Base-by-base conservation (phyloP, 2,329 filamentous ascomycete genomes). In the Pseudogymnoascus sp. region DNA sequence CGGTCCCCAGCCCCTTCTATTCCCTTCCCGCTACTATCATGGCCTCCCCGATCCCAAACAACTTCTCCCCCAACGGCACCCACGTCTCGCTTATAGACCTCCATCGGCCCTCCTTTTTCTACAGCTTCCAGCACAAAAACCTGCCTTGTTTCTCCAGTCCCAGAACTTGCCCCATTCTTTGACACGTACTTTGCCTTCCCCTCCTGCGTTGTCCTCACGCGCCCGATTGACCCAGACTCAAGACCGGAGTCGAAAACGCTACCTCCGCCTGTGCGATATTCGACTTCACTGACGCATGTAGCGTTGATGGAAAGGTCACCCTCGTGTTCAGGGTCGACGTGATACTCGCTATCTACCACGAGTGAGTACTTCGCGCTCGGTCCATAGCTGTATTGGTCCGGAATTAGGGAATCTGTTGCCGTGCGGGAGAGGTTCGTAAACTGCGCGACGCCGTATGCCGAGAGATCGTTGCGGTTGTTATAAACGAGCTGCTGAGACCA, bases 401-500 rank as follows among this genome's bases (percentile, higher is more conserved):
- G 8, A 11, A 8, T 67, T 0, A 73, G 72, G 35, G 70, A 67
- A 56, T 82, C 81, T 1, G 72, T 72, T 5, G 85, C 85, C 0
- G 73, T 75, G 1, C 82, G 86, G 24, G 70, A 74, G 62, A 84
- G 81, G 19, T 74, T 78, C 35, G 78, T 82, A 26, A 74, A 70
- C 70, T 89, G 85, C 24, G 82, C 74, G 61, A 79, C 76, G 29
- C 85, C 86, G 26, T 77, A 71, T 65, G 82, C 81, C 16, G 77
- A 78, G 69, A 86, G 80, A 8, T 74, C 75, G 10, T 82, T 85
- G n/a, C 73, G 71, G 65, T 86, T 86, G 1, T 76, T 78, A 68
- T 81, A 88, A 0, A 75, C 72, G 1, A 89, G 78, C 6, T 72
- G 74, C 70, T 91, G 88, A 5, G 73, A 75, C 88, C 87, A 91